Base-by-base conservation (phyloP, 106 monocot species). In the Dendrobium nobile region DNA sequence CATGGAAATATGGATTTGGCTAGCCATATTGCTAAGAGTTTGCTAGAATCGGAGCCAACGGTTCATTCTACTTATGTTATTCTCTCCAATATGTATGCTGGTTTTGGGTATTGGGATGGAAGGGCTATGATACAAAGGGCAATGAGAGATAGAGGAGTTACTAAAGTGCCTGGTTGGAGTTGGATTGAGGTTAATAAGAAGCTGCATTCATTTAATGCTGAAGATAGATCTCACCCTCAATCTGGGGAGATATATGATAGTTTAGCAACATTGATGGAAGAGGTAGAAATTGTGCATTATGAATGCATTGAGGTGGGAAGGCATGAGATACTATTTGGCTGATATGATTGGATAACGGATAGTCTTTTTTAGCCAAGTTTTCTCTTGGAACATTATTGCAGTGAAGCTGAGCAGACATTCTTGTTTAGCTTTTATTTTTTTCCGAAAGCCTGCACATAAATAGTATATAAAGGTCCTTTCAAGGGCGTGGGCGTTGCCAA, bases 111-210 rank as follows among this genome's bases (percentile, higher is more conserved):
- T 83, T 89, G 89, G 92, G 88, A 85, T 77, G 82, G 83, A 24
- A 90, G 91, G 77, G 92, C 89, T 16, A 77, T 55, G 55, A 67
- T 96, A 4, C 90, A 89, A 58, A 90, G 77, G 85, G 83, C 77
- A 11, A 96, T 96, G 96, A 89, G 82, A 79, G 85, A 87, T 19
- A 87, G 92, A 84, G 88, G 90, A 28, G 64, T 93, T 79, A 84
- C 54, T 9, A 96, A 96, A 82, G 87, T 92, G 5, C 94, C 96
- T 41, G 96, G 96, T 58, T 96, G 90, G 87, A 96, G 96, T 85
- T 96, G 96, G 96, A 90, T 93, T 79, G 96, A 93, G 79, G 84
- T 90, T 13, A 82, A 84, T n/a, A 90, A 90, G 47, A 79, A 77
- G 75, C 86, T 96, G 40, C 90, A 94, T 84, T 85, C 90, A 7